These are phyloP conservation scores for Harringtonia aguacate DNA, from an alignment of 2,329 filamentous ascomycete species.

Conservation along the genomic window DNA sequence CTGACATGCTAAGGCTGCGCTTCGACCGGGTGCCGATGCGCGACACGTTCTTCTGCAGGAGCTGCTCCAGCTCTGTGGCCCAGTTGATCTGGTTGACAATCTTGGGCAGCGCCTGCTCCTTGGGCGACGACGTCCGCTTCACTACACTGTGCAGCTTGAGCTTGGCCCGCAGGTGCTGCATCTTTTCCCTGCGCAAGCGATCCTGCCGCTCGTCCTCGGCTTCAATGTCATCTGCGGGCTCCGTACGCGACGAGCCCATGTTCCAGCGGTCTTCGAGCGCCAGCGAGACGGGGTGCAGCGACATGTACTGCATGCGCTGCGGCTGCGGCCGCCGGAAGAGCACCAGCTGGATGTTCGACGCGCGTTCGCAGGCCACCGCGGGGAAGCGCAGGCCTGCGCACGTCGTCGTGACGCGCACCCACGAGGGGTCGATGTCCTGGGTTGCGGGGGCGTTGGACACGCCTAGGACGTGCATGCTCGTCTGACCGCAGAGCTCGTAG, in stretches of 20 bases:
- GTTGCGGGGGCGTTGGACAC: constrained; percentile 54
- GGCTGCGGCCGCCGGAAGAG: constrained; percentile 82
- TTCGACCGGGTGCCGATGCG: constrained; percentile 72
- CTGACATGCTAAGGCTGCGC: constrained; percentile 81
- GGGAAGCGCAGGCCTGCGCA: constrained; percentile 46
- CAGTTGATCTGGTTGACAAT: constrained; percentile 95
- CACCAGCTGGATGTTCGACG: constrained; percentile 73
- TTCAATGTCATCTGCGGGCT: constrained; percentile 44
- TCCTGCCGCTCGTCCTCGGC: constrained; percentile 61
- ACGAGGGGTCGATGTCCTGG: constrained; percentile 53
- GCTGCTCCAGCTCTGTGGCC: constrained; percentile 75
- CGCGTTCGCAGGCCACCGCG: constrained; percentile 59
- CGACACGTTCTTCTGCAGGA: constrained; percentile 84
- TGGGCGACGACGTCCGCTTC: constrained; percentile 63
- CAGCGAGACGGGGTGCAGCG: constrained; percentile 76
- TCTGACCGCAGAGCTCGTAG: constrained; percentile 73
- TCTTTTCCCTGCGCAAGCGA: constrained; percentile 44
- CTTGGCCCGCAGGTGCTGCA: constrained; percentile 67
- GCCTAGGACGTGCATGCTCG: constrained; percentile 77
- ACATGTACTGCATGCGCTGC: constrained; percentile 91
- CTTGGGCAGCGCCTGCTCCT: constrained; percentile 68
- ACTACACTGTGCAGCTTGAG: constrained; percentile 79
- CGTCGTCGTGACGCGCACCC: constrained; percentile 51
- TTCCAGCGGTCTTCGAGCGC: constrained; percentile 63
- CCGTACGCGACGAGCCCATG: too few species aligned